A percentile compares a stretch with the other conserved stretches of the same genome.
Conservation (phyloP, 352 stramenopile species). For the Phytophthora vignae region DNA sequence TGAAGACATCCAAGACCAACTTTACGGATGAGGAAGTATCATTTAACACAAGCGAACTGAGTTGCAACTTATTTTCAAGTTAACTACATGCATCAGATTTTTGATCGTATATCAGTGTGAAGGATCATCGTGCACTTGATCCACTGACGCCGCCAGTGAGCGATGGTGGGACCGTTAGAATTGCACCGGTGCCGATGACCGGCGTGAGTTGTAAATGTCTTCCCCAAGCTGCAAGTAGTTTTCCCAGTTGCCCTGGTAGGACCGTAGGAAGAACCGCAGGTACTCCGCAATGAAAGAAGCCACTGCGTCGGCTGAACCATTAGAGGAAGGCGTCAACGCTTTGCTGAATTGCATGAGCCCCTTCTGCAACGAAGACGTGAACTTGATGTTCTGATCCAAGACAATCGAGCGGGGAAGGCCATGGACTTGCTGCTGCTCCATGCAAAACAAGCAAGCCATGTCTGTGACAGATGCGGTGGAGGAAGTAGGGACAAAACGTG, state of each 20-base stretch:
- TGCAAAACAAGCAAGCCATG: background rate
- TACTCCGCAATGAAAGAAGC: background rate
- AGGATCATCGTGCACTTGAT: too few relatives aligned
- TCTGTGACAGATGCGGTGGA: constrained; percentile 1
- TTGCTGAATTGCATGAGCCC: background rate
- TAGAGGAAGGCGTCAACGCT: background rate
- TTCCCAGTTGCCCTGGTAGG: background rate
- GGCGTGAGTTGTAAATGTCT: constrained; percentile 7
- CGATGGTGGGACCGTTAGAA: background rate
- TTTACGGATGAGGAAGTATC: too few relatives aligned
- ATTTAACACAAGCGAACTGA: too few relatives aligned
- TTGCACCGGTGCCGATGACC: background rate
- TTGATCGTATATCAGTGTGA: too few relatives aligned
- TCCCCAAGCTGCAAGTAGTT: background rate
- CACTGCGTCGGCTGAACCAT: background rate
- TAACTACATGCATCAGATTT: too few relatives aligned
- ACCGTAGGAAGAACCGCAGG: constrained; percentile 1
- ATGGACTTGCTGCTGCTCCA: constrained; percentile 3
- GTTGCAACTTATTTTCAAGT: too few relatives aligned
- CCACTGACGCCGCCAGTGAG: background rate
- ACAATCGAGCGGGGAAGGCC: constrained; percentile 1
- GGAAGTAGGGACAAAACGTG: background rate
- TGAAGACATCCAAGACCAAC: too few relatives aligned
- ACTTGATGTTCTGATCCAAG: constrained; percentile 1
- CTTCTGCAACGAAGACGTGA: background rate